A percentile compares a stretch with the other conserved stretches of the same genome.
Evolutionary conservation across 345 rosid species (phyloP).

Genomic region (Crucihimalaya himalaica): DNA sequence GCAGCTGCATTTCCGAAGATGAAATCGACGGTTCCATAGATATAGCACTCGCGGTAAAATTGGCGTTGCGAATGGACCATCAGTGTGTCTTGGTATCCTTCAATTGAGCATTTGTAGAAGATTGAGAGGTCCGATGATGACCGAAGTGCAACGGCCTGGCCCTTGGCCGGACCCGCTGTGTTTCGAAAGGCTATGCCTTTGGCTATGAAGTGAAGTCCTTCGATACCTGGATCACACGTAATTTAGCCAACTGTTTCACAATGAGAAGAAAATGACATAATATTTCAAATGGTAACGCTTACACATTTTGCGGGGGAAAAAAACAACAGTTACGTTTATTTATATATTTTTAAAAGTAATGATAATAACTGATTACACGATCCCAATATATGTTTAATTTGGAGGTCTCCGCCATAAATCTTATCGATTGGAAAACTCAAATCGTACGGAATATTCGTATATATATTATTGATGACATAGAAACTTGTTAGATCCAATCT

Average conservation of each 20-base stretch:
- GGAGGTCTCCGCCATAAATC: not conserved
- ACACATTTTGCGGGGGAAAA: slow-evolving; percentile 32
- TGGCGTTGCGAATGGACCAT: slow-evolving; percentile 82
- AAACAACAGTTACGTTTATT: slow-evolving; percentile 15
- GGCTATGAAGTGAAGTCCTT: slow-evolving; percentile 56
- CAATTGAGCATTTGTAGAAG: slow-evolving; percentile 74
- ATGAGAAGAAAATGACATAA: not conserved
- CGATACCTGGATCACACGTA: slow-evolving; percentile 53
- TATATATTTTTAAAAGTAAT: not conserved
- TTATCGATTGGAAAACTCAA: slow-evolving; percentile 5
- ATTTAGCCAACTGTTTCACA: not conserved
- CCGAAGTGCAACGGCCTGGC: slow-evolving; percentile 89
- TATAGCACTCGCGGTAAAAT: slow-evolving; percentile 77
- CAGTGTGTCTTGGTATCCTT: slow-evolving; percentile 89
- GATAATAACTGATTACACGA: slow-evolving; percentile 7
- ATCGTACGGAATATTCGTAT: not conserved
- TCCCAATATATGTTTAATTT: slow-evolving; percentile 11
- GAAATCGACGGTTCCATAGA: slow-evolving; percentile 88
- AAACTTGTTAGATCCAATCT: slow-evolving; percentile 31
- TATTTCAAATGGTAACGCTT: slow-evolving; percentile 29
- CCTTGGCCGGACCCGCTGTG: slow-evolving; percentile 43
- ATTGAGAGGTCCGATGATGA: slow-evolving; percentile 85
- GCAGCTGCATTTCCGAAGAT: slow-evolving; percentile 89
- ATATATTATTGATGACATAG: not conserved
- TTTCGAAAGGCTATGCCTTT: slow-evolving; percentile 39